Evolutionary conservation across 192 early-diverging fungal species (phyloP), one percentile per base, ranked within the genome.

Genomic region (Rhizophlyctis rosea): DNA sequence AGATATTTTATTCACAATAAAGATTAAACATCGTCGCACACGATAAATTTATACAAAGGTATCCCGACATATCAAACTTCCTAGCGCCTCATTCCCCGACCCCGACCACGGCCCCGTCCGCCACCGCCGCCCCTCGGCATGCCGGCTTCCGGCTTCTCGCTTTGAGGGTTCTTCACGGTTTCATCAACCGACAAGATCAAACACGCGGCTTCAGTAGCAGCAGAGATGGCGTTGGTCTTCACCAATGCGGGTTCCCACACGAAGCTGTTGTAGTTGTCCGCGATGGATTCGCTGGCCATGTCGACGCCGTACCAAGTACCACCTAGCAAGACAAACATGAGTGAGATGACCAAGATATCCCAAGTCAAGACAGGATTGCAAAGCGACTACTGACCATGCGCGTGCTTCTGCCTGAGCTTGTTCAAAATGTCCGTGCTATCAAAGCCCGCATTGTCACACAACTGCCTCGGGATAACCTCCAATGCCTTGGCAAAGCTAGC

Each of bases 241-340:
- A 99, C 95, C 52, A 98, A 84, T 36, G 94, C 89, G 4, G 95
- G 95, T 81, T 98, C 95, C 96, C 96, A 99, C 9, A 98, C 95
- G 74, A 97, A 98, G 54, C 88, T 84, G 13, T 82, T 87, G 74
- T 87, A 90, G 83, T 96, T 88, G 73, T 98, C 91, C 50, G 89
- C 75, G 58, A 96, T 93, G 0, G 81, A 83, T 76, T 96, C 93
- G 28, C 79, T 75, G 50, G 88, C 83, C 54, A 97, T 92, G 75
- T 97, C 96, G 18, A 98, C 91, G 66, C 96, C 96, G 58, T 76
- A 87, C 96, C 96, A 98, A 51, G 61, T 84, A 62, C 78, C 82
- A 53, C 86, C 88, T 66, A 30, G 11, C 34, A 3, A 55, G 35
- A 3, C 2, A 29, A 72, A 48, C 14, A 23, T 33, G 24, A 51